These are phyloP conservation scores for Colletotrichum sp. DNA, from an alignment of 2,329 filamentous ascomycete species.

Conservation along the genomic window DNA sequence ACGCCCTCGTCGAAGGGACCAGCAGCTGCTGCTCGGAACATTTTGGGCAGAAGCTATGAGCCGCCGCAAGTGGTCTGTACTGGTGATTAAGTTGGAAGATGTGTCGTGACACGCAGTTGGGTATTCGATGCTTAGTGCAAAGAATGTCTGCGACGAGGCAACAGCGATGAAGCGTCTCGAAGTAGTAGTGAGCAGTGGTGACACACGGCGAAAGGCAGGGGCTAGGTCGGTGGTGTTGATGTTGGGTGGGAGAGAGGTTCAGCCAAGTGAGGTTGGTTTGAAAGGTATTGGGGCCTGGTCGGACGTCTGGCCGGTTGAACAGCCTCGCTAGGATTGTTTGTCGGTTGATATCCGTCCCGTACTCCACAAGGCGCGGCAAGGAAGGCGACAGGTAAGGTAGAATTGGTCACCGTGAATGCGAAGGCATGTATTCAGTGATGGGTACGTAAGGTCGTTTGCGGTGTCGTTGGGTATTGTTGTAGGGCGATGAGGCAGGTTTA, in stretches of 20 bases:
- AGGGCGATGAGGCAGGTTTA: neutral
- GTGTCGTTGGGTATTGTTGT: neutral
- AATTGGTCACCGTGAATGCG: neutral
- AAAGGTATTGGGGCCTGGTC: neutral
- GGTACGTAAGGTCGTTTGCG: slow-evolving; percentile 1
- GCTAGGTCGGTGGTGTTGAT: neutral
- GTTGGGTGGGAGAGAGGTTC: neutral
- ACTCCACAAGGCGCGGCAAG: neutral
- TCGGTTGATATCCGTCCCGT: neutral
- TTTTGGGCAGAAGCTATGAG: slow-evolving; percentile 38
- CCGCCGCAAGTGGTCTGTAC: slow-evolving; percentile 1
- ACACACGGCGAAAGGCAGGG: neutral
- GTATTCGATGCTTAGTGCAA: neutral
- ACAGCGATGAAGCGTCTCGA: neutral
- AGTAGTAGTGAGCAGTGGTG: neutral
- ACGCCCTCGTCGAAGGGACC: slow-evolving; percentile 65
- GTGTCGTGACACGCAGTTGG: neutral
- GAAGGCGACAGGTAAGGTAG: neutral
- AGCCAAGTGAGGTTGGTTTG: neutral
- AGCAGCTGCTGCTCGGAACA: slow-evolving; percentile 64
- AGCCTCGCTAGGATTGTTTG: neutral
- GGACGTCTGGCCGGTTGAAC: neutral
- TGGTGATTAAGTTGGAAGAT: neutral
- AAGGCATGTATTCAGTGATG: neutral
- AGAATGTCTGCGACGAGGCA: neutral